phyloP scores from a whole-genome alignment of 2,329 filamentous ascomycete species.

The Cadophora sp. region DNA sequence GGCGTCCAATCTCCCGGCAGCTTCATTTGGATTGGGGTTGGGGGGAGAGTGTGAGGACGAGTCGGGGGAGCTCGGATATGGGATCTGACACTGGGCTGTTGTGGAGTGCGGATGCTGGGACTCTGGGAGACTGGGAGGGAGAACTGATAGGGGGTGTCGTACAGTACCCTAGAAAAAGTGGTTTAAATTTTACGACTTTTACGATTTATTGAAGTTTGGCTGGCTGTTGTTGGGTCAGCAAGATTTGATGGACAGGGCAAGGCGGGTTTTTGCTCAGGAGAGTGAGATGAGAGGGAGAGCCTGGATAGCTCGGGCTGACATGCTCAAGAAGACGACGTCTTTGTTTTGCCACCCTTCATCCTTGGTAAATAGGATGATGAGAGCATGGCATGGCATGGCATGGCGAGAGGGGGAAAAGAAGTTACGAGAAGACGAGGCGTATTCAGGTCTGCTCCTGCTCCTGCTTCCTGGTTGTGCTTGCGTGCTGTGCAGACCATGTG shows the following conservation, averaged over 20 bases:
- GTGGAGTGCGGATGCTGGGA: too few species aligned
- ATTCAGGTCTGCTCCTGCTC: background rate
- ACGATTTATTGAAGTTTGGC: background rate
- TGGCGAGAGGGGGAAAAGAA: background rate
- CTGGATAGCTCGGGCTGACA: constrained; percentile 4
- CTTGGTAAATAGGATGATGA: background rate
- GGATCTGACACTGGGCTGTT: constrained; percentile 7
- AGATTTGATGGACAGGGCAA: constrained; percentile 21
- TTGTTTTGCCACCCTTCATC: background rate
- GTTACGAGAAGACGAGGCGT: constrained; percentile 4
- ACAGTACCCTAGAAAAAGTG: constrained; percentile 4
- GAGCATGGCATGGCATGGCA: constrained; percentile 1
- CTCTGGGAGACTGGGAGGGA: too few species aligned
- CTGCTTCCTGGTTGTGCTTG: background rate
- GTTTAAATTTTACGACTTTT: background rate
- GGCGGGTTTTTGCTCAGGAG: background rate
- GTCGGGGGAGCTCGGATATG: constrained; percentile 19
- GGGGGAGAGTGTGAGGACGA: background rate
- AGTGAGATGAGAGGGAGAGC: too few species aligned
- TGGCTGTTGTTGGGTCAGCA: constrained; percentile 33
- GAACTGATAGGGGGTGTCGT: background rate
- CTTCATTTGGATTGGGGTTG: constrained; percentile 25
- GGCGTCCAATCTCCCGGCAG: constrained; percentile 36
- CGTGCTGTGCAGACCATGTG: constrained; percentile 18
- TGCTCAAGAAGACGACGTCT: constrained; percentile 3